Evolutionary conservation across 768 basidiomycete species (phyloP).

Genomic region (Nevesoporus exiguus): DNA sequence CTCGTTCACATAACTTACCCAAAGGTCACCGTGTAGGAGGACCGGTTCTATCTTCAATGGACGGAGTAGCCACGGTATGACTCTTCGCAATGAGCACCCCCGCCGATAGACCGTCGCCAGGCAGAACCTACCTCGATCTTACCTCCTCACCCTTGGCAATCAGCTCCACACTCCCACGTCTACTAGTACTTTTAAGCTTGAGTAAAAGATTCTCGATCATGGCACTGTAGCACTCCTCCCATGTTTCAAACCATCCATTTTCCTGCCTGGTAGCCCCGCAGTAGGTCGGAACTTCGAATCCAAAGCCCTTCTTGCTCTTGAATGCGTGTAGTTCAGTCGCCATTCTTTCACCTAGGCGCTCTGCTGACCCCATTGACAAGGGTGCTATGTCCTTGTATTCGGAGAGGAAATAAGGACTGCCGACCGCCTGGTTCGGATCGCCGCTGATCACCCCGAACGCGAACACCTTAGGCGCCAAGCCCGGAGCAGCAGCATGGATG

Average conservation of each 20-base stretch:
- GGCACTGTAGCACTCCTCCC: constrained; percentile 64
- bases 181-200: constrained; percentile 41
- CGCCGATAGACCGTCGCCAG: not conserved
- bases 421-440: constrained; percentile 29
- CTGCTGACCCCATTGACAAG: constrained; percentile 46
- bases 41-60: constrained; percentile 59
- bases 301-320: constrained; percentile 55
- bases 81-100: constrained; percentile 39
- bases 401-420: constrained; percentile 64
- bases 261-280: constrained; percentile 68
- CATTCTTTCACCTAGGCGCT: constrained; percentile 53
- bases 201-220: constrained; percentile 58
- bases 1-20: constrained; percentile 46
- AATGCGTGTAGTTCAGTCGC: constrained; percentile 64
- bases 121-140: constrained; percentile 39
- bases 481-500: constrained; percentile 63
- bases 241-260: constrained; percentile 71
- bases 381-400: constrained; percentile 63
- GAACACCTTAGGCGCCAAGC: constrained; percentile 57
- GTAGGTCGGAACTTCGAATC: constrained; percentile 71
- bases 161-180: constrained; percentile 43
- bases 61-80: constrained; percentile 68
- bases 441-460: constrained; percentile 39
- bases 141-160: constrained; percentile 52
- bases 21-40: constrained; percentile 75